These are phyloP conservation scores for Jaenimonas drosophilae DNA, from an alignment of 208 protist species.

Conservation along the genomic window DNA sequence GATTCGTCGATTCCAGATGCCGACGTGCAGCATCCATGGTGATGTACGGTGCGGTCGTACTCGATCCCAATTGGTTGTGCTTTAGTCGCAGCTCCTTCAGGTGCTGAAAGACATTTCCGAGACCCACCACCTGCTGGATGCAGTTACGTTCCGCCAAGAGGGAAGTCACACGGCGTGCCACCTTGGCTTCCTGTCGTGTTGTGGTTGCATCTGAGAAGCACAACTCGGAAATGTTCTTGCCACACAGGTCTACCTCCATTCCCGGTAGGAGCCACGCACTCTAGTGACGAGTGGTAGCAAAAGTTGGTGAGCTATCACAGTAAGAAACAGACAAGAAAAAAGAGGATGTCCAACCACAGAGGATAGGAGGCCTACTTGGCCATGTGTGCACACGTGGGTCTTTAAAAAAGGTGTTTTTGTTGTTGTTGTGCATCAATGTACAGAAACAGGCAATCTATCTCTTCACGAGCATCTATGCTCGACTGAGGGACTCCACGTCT, in stretches of 20 bases:
- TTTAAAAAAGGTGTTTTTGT: too few relatives aligned
- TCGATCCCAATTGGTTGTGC: constrained; percentile 51
- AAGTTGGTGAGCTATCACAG: neutral
- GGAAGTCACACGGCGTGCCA: constrained; percentile 24
- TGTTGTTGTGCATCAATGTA: too few relatives aligned
- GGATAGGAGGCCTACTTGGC: too few relatives aligned
- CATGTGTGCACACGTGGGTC: too few relatives aligned
- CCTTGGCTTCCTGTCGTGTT: constrained; percentile 33
- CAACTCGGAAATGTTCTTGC: constrained; percentile 54
- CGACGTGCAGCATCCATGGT: constrained; percentile 2
- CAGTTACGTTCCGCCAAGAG: constrained; percentile 37
- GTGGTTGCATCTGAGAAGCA: constrained; percentile 32
- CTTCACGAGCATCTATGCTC: too few relatives aligned
- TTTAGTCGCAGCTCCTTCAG: constrained; percentile 49
- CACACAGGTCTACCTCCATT: constrained; percentile 73
- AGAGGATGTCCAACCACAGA: neutral
- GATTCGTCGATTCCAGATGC: neutral
- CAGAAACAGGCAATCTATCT: too few relatives aligned
- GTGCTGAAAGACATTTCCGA: constrained; percentile 37
- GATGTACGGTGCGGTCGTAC: constrained; percentile 14
- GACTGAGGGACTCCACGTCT: too few relatives aligned
- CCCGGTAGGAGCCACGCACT: constrained; percentile 1
- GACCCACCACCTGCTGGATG: constrained; percentile 44
- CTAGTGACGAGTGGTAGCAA: neutral
- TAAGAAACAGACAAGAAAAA: constrained; percentile 3